phyloP scores from a whole-genome alignment of 164 flowering plant species.

The Pachysandra terminalis region DNA sequence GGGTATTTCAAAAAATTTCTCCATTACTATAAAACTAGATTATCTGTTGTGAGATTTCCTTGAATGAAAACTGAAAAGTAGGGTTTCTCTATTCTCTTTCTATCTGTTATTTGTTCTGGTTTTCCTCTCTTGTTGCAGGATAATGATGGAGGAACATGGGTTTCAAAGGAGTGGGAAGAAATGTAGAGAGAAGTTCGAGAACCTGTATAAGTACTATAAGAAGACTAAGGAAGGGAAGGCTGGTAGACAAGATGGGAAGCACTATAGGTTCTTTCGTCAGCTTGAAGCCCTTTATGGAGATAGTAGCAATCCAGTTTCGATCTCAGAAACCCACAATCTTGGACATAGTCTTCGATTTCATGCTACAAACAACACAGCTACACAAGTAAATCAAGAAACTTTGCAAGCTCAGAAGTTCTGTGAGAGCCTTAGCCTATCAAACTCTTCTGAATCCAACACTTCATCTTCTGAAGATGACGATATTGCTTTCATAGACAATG shows the following conservation, averaged over 20 bases:
- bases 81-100: background rate
- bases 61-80: background rate
- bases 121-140: slow-evolving; percentile 35
- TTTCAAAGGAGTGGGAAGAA: slow-evolving; percentile 94
- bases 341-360: slow-evolving; percentile 20
- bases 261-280: slow-evolving; percentile 89
- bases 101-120: background rate
- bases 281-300: slow-evolving; percentile 96
- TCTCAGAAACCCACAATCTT: slow-evolving; percentile 26
- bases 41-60: background rate
- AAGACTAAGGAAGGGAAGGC: slow-evolving; percentile 97
- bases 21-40: background rate
- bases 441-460: slow-evolving; percentile 62
- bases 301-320: slow-evolving; percentile 20
- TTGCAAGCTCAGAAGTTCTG: slow-evolving; percentile 29
- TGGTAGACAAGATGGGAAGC: slow-evolving; percentile 98
- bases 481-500: slow-evolving; percentile 23
- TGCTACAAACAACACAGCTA: slow-evolving; percentile 9
- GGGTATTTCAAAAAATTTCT: slow-evolving; percentile 3
- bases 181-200: slow-evolving; percentile 97
- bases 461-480: slow-evolving; percentile 44
- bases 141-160: slow-evolving; percentile 85
- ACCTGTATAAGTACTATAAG: slow-evolving; percentile 94
- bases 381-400: slow-evolving; percentile 22
- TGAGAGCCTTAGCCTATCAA: slow-evolving; percentile 70